Conservation (phyloP, 2,329 filamentous ascomycete genomes). For the Triangularia setosa region DNA sequence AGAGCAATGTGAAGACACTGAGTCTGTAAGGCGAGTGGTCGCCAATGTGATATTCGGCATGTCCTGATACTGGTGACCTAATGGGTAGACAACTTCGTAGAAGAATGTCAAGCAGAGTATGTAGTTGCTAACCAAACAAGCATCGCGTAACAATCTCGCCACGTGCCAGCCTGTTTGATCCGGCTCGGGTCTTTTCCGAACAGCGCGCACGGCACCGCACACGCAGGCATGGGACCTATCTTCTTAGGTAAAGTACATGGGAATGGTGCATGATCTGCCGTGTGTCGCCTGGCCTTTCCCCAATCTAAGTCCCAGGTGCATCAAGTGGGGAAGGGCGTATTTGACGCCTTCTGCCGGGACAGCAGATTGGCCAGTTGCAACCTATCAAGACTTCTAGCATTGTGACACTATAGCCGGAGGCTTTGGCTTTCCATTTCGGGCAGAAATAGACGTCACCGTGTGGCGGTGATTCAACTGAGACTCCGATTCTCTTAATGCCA, state of each 20-base stretch:
- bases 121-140: background rate
- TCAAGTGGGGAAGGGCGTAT: background rate
- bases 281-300: background rate
- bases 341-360: background rate
- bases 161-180: background rate
- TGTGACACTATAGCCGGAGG: background rate
- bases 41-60: too few species aligned
- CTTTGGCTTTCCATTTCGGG: background rate
- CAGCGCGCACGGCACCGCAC: too few species aligned
- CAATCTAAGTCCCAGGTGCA: background rate
- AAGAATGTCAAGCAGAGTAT: too few species aligned
- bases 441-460: background rate
- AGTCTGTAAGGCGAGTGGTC: too few species aligned
- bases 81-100: too few species aligned
- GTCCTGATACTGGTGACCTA: too few species aligned
- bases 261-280: background rate
- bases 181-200: background rate
- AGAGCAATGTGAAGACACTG: background rate
- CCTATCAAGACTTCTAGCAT: background rate
- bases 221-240: background rate
- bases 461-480: background rate
- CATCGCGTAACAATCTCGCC: background rate
- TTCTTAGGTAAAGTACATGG: background rate
- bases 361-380: background rate
- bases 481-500: background rate